Percentiles rank a stretch among this genome's conserved stretches.
Conservation (phyloP, 2,329 filamentous ascomycete genomes). For the Epichloe gansuensis region DNA sequence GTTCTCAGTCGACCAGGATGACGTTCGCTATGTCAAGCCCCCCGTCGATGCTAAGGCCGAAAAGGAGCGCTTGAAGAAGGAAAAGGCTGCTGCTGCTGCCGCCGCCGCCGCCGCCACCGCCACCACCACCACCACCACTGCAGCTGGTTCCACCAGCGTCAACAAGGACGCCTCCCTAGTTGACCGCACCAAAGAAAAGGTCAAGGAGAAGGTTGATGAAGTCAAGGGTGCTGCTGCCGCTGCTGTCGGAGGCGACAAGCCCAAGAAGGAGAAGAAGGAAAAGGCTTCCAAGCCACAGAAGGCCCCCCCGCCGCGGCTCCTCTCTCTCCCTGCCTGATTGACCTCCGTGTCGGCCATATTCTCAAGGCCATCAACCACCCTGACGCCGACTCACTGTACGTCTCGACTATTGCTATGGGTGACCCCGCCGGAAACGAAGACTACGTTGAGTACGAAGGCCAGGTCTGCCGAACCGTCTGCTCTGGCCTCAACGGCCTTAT, state of each 20-base stretch:
- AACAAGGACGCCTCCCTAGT: constrained; percentile 32
- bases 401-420: constrained; percentile 89
- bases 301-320: constrained; percentile 55
- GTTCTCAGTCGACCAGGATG: constrained; percentile 63
- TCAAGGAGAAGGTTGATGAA: constrained; percentile 41
- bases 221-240: constrained; percentile 28
- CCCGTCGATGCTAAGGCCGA: constrained; percentile 84
- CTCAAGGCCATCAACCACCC: constrained; percentile 92
- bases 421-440: constrained; percentile 71
- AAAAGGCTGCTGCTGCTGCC: constrained; percentile 62
- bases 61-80: constrained; percentile 94
- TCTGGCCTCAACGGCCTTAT: constrained; percentile 89
- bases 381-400: constrained; percentile 89
- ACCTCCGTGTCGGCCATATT: constrained; percentile 93
- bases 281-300: constrained; percentile 68
- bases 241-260: constrained; percentile 27
- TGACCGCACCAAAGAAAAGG: constrained; percentile 49
- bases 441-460: constrained; percentile 81
- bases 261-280: constrained; percentile 80
- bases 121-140: constrained; percentile 30
- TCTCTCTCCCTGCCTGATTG: constrained; percentile 74
- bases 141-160: constrained; percentile 27
- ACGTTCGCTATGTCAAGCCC: constrained; percentile 78
- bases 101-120: constrained; percentile 48
- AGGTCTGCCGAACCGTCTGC: constrained; percentile 88